Evolutionary conservation across 2,329 filamentous ascomycete species (phyloP), one percentile per base, ranked within the genome.

Genomic region (Fusarium xyrophilum): DNA sequence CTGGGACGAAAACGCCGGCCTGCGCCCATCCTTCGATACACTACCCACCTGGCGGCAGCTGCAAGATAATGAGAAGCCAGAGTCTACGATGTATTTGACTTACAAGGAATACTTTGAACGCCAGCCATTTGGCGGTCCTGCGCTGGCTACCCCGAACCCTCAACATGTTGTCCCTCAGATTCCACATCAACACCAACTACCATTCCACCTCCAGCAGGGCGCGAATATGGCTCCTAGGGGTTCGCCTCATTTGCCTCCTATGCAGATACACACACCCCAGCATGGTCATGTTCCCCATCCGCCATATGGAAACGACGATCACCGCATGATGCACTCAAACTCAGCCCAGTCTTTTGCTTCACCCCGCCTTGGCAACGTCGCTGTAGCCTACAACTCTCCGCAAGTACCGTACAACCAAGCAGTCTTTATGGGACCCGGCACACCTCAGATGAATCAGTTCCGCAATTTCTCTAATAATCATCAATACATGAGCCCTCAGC

Each of bases 261-360:
- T 93, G 77, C 91, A 91, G 74, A 89, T 93, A 79, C 91, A 93
- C 73, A 86, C 85, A 28, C 89, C 90, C 64, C 91, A 91, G 60
- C 92, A 93, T 73, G 83, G 81, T 7, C 91, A 91, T 68, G 86
- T 85, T 9, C 86, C 89, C 42, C 87, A 88, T 54, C 85, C 85
- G 19, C 86, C 87, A 6, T 91, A 89, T 70, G 92, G 90, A 73
- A 89, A 89, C 70, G 94, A 97, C 70, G 91, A 93, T 61, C 92
- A 94, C 75, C 88, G 93, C 53, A 97, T 97, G 92, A 91, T 96
- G 81, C 92, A 92, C 60, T 91, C 90, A 10, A 93, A 90, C 70
- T 93, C 92, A 27, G 89, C 89, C 6, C 93, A 94, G 73, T 93
- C 93, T 5, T 96, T 93, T 77, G 91, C 92, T 12, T 97, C 94